Evolutionary conservation across 1,139 yeast species (phyloP).

Genomic region (Blastobotrys arbuscula): DNA sequence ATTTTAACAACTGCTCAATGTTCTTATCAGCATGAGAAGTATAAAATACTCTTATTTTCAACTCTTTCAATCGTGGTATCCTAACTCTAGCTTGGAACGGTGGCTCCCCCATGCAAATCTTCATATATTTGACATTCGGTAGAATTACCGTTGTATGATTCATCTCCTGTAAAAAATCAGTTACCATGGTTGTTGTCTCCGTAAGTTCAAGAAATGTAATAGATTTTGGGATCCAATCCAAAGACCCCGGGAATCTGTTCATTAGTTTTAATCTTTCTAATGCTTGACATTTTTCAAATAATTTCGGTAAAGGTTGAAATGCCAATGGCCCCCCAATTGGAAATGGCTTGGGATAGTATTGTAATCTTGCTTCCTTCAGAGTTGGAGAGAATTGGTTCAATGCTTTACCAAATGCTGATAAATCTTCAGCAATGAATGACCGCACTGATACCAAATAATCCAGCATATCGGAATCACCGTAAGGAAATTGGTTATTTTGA

Average conservation of each 20-base stretch:
- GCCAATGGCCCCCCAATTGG: neutral
- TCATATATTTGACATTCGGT: neutral
- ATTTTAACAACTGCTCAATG: neutral
- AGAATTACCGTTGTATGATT: neutral
- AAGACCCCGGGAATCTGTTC: neutral
- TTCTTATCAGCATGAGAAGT: neutral
- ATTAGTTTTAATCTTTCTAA: neutral
- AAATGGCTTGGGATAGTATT: slow-evolving; percentile 1
- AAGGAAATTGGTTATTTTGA: neutral
- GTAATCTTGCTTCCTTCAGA: neutral
- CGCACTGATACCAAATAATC: neutral
- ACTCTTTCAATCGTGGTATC: neutral
- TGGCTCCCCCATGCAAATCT: slow-evolving; percentile 5
- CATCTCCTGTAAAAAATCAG: neutral
- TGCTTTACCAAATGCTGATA: neutral
- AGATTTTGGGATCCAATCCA: neutral
- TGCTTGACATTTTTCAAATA: neutral
- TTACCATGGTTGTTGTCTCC: neutral
- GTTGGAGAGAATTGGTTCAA: neutral
- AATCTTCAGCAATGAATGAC: neutral
- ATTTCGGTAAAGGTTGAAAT: neutral
- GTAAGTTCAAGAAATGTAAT: neutral
- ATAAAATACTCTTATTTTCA: neutral
- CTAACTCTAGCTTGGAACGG: neutral
- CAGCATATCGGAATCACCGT: neutral